phyloP scores from a whole-genome alignment of 2,329 filamentous ascomycete genomes.

The Paecilomyces dactylethromorphus region DNA sequence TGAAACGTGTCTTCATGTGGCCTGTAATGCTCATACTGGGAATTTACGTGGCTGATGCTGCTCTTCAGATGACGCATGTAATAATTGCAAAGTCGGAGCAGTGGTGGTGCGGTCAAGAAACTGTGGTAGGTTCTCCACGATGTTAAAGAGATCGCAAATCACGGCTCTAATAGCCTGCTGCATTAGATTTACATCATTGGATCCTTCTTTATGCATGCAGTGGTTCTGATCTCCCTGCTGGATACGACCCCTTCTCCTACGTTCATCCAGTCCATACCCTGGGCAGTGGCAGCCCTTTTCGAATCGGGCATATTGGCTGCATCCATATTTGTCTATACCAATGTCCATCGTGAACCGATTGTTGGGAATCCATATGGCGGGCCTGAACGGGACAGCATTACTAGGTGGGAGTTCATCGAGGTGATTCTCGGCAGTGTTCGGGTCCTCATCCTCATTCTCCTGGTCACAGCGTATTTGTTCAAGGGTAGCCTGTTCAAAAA shows the following conservation, averaged over 20 bases:
- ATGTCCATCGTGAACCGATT: conserved; percentile 58
- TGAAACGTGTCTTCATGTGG: conserved; percentile 61
- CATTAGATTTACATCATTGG: conserved; percentile 74
- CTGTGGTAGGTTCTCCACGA: conserved; percentile 55
- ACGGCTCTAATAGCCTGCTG: conserved; percentile 2
- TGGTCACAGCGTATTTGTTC: conserved; percentile 55
- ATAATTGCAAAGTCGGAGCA: conserved; percentile 57
- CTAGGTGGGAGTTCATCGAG: conserved; percentile 37
- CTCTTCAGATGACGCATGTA: conserved; percentile 67
- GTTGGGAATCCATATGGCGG: conserved; percentile 44
- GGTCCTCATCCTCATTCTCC: conserved; percentile 58
- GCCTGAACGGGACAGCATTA: conserved; percentile 32
- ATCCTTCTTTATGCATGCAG: conserved; percentile 78
- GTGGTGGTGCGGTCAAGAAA: conserved; percentile 78
- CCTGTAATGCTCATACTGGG: conserved; percentile 66
- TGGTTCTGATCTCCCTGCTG: conserved; percentile 78
- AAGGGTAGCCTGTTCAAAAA: conserved; percentile 33
- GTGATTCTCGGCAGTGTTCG: conserved; percentile 58
- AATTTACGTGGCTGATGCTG: conserved; percentile 69
- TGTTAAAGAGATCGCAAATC: neutral
- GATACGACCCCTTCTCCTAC: conserved; percentile 79
- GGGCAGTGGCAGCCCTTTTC: conserved; percentile 64
- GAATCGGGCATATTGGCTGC: conserved; percentile 67
- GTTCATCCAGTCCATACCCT: conserved; percentile 70
- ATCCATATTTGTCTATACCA: conserved; percentile 62